These are phyloP conservation scores for Calycina marina DNA, from an alignment of 2,329 filamentous ascomycete genomes.

Conservation along the genomic window DNA sequence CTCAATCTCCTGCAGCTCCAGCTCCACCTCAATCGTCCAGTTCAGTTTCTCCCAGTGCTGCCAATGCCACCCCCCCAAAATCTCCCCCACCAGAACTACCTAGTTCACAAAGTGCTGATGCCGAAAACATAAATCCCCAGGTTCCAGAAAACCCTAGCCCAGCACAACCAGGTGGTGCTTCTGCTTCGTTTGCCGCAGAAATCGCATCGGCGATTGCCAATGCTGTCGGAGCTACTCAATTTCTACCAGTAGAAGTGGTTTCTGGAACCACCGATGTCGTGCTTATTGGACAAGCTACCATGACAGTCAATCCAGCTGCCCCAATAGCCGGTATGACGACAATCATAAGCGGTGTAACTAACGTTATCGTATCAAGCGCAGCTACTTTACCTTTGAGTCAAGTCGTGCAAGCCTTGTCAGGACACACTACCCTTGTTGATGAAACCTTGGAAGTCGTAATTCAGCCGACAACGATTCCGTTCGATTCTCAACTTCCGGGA, in stretches of 20 bases:
- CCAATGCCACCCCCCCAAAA: not conserved
- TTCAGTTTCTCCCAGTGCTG: not conserved
- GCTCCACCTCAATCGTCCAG: too few species aligned
- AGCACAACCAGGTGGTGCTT: not conserved
- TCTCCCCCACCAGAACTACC: not conserved
- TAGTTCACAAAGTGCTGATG: not conserved
- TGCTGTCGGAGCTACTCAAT: not conserved
- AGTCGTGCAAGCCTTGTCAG: not conserved
- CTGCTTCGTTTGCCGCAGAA: not conserved
- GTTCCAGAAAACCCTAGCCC: too few species aligned
- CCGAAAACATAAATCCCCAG: not conserved
- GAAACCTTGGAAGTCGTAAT: not conserved
- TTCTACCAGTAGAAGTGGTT: not conserved
- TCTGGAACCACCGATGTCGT: not conserved
- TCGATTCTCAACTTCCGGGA: not conserved
- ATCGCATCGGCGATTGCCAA: not conserved
- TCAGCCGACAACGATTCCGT: not conserved
- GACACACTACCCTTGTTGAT: not conserved
- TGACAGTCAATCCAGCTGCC: not conserved
- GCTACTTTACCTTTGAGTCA: not conserved
- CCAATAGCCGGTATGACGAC: conserved; percentile 1
- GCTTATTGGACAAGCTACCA: not conserved
- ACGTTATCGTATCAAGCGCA: not conserved
- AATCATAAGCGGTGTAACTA: conserved; percentile 1
- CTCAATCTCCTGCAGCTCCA: too few species aligned